These are phyloP conservation scores for Rhizopus arrhizus DNA, from an alignment of 371 early-diverging fungal species.

Conservation along the genomic window DNA sequence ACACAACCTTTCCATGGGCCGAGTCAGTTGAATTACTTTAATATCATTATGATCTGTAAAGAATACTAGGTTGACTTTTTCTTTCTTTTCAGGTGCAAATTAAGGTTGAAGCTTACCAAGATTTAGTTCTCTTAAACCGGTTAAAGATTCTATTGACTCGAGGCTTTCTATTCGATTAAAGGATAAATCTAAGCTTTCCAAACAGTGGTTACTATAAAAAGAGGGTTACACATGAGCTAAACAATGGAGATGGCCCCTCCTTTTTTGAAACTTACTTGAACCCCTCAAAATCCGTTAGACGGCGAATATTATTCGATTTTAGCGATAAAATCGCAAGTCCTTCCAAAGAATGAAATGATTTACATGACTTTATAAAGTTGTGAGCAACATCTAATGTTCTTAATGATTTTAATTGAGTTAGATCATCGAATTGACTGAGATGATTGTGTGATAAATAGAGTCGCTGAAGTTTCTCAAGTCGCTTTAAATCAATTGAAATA, in stretches of 20 bases:
- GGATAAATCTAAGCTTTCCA: constrained; percentile 58
- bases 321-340: constrained; percentile 46
- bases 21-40: constrained; percentile 39
- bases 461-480: constrained; percentile 45
- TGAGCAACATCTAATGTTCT: constrained; percentile 51
- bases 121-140: constrained; percentile 42
- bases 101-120: constrained; percentile 2
- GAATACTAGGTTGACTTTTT: not conserved
- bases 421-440: constrained; percentile 44
- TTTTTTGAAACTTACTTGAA: constrained; percentile 33
- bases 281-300: constrained; percentile 35
- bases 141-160: constrained; percentile 46
- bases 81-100: too few species aligned
- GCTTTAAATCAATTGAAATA: constrained; percentile 40
- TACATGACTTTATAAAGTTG: constrained; percentile 49
- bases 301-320: constrained; percentile 44
- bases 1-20: constrained; percentile 43
- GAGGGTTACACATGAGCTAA: too few species aligned
- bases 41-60: constrained; percentile 55
- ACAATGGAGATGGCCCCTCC: too few species aligned
- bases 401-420: constrained; percentile 21
- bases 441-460: constrained; percentile 55
- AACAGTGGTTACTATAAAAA: not conserved
- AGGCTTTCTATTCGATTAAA: constrained; percentile 54
- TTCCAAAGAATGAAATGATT: constrained; percentile 43